Base-by-base conservation (phyloP, 345 rosid genomes). In the Sonneratia alba region DNA sequence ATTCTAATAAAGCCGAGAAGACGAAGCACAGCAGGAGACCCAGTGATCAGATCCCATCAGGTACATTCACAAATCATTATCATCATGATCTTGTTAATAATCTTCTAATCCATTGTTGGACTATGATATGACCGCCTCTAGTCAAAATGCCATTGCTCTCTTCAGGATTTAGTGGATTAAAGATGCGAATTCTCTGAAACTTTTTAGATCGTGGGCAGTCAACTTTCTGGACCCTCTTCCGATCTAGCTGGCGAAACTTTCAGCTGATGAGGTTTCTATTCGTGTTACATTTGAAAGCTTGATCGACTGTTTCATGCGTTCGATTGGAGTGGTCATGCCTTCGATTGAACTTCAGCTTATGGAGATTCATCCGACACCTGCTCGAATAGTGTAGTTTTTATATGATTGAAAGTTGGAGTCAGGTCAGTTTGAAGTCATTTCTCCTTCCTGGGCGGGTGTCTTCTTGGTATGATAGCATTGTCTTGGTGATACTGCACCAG, bases 31-130 rank as follows among this genome's bases (percentile, higher is more conserved):
- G 66, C 72, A 71, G 43, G 45, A 73, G 64, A 64, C 62, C 77
- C 53, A 77, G 73, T 74, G 79, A 80, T 71, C 87, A 81, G 89
- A 86, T 83, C 89, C 83, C 85, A 73, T 83, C 89, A 49, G 76
- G 76, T 79, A 77, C 87, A 63, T 88, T 86, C 76, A 43, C 49
- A 67, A n/a, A 37, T 34, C 69, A 37, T 69, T 56, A 22, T 8
- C 8, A 3, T 48, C 69, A 48, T 64, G 13, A 21, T 64, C 53
- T 21, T 18, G 9, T 9, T 24, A 9, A 15, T 32, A 14, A 10
- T 3, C 56, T 48, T 22, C 51, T n/a, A 34, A 34, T 37, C 22
- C 5, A 53, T 21, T 64, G 47, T 53, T 21, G 59, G 59, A 53
- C 59, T 70, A 13, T 70, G 16, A 21, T 45, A 15, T 66, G n/a